Base-by-base conservation (phyloP, 352 stramenopile species). In the Elongisporangium undulatum region DNA sequence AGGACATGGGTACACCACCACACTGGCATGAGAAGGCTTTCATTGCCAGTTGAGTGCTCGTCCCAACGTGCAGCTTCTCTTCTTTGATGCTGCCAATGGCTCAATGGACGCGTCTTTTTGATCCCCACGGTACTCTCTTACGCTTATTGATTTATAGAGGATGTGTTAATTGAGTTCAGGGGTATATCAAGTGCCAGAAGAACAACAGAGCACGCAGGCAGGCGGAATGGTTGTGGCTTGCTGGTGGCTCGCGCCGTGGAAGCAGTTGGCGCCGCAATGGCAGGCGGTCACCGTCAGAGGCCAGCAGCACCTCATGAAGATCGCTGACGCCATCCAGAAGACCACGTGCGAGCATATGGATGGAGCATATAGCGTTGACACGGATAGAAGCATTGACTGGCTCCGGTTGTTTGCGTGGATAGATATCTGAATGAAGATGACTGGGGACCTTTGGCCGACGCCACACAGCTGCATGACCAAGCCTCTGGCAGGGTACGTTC, bases 321-420 rank as follows among this genome's bases (percentile, higher is more conserved):
- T 90, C 16, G 77, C 83, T 8, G 83, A 93, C 52, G 82, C 71
- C 51, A 56, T 89, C 29, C 83, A 93, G 61, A 91, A 89, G 61
- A 90, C 77, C 16, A 87, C 79, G 83, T 93, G 56, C 22, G 78
- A 61, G n/a, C 15, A 21, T 23, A 24, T 15, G 6, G 24, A 12
- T 15, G 22, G 53, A 19, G 8, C 21, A 57, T 12, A 19, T 39
- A 63, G 51, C 21, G 23, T 16, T 17, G 58, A 6, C 16, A 20
- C 23, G 21, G 16, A 12, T n/a, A 19, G 4, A 12, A 29, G 22
- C 51, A 17, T 19, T 58, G 49, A 41, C 45, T 48, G 3, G 21
- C 0, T 61, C 24, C 17, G 41, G 23, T 21, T 23, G 10, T 16
- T 22, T 38, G 38, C 13, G 29, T 49, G 15, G 7, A 38, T 48